Percentiles rank a stretch among this genome's conserved stretches.
These are phyloP conservation scores for Schizosaccharomyces cryophilus DNA, from an alignment of 805 yeast genomes.

Conservation along the genomic window DNA sequence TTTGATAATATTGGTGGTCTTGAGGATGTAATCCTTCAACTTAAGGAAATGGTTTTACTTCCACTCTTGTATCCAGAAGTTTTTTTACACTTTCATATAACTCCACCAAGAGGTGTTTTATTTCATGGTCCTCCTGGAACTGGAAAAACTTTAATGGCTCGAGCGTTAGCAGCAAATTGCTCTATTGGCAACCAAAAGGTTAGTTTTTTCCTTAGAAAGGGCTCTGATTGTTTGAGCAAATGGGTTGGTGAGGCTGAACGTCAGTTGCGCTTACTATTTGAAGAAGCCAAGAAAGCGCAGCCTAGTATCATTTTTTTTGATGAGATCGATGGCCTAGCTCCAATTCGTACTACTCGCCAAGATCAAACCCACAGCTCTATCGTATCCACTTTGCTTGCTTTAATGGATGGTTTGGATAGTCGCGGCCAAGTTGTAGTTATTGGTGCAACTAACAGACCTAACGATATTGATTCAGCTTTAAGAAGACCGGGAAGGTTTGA, in stretches of 20 bases:
- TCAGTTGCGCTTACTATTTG: slow-evolving; percentile 69
- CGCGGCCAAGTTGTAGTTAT: slow-evolving; percentile 95
- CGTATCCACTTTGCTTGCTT: slow-evolving; percentile 77
- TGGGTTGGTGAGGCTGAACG: slow-evolving; percentile 99
- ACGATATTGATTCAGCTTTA: slow-evolving; percentile 92
- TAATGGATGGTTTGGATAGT: slow-evolving; percentile 98
- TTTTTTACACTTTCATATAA: slow-evolving; percentile 65
- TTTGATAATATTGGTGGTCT: slow-evolving; percentile 77
- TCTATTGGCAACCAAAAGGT: slow-evolving; percentile 65
- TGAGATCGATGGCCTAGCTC: slow-evolving; percentile 81
- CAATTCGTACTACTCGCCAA: slow-evolving; percentile 89
- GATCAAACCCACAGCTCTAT: slow-evolving; percentile 96
- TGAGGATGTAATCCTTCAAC: slow-evolving; percentile 67
- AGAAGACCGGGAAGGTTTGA: slow-evolving; percentile 95
- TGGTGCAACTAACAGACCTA: slow-evolving; percentile 96
- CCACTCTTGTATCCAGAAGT: slow-evolving; percentile 86
- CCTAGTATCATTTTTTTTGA: slow-evolving; percentile 92
- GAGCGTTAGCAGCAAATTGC: slow-evolving; percentile 90
- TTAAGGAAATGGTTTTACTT: slow-evolving; percentile 88
- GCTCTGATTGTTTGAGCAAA: slow-evolving; percentile 87
- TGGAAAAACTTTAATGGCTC: slow-evolving; percentile 92
- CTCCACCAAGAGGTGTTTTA: slow-evolving; percentile 91
- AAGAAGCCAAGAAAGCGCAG: slow-evolving; percentile 87
- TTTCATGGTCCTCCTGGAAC: slow-evolving; percentile 99
- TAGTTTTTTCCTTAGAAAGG: slow-evolving; percentile 93